Evolutionary conservation across 1,139 yeast species (phyloP), one percentile per base, ranked within the genome.

Genomic region (Nakaseomyces nivariensis): DNA sequence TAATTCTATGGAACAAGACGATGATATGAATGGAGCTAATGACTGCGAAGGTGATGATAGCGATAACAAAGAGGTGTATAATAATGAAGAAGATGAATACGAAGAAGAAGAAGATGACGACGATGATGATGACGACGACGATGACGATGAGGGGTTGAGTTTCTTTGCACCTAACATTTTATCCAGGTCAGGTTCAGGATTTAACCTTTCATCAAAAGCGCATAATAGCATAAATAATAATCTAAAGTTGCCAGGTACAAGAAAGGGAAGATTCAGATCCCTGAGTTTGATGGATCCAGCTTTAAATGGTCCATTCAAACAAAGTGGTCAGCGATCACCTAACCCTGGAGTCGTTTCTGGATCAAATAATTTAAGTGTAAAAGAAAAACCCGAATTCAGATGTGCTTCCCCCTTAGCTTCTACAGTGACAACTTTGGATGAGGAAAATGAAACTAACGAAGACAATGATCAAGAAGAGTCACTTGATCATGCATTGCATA

Each of bases 241-340:
- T 22, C 34, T 42, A 9, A 22, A 34, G 5, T 27, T 27, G 13
- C 37, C 47, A 4, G 42, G 37, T 25, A 10, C 45, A 17, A 48
- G 51, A 11, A 54, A 54, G 40, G 61, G 62, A 8, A 55, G 68
- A 40, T 61, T 62, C 42, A 59, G 68, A 48, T 64, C 68, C 2
- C 50, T 65, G 46, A 62, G 67, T 54, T 58, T 65, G 29, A 64
- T 65, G 62, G 67, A 63, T 48, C 66, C 67, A 4, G 56, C 57
- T 6, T 34, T 48, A 26, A 48, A 51, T 24, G 49, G 50, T 4
- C 54, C 54, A 5, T 52, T 50, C 41, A 26, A 13, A 10, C 38
- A 50, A 9, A 44, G 41, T 10, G 13, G 13, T 2, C 46, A 42
- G 25, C 4, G 45, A 34, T 33, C 33, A 11, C 10, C 36, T 31